phyloP scores from a whole-genome alignment of 108 stramenopile genomes.

The Craspedostauros australis region DNA sequence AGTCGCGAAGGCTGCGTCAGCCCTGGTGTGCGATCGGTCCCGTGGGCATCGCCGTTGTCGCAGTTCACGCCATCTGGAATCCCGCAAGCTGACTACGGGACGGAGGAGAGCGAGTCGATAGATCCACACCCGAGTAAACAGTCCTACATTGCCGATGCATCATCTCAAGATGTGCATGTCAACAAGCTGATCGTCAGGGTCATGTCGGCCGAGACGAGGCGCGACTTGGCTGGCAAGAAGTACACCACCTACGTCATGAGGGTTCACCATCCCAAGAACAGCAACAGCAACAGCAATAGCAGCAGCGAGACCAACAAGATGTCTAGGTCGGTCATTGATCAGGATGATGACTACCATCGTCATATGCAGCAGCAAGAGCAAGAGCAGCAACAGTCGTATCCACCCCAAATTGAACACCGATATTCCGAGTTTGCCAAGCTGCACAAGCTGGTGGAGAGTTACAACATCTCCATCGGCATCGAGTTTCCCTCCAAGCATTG shows the following conservation, averaged over 20 bases:
- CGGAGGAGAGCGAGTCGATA: too few species aligned
- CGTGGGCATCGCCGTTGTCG: too few species aligned
- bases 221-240: conserved; percentile 27
- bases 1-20: too few species aligned
- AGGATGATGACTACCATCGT: too few species aligned
- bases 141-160: too few species aligned
- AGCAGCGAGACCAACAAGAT: neutral
- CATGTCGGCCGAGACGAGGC: conserved; percentile 33
- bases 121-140: too few species aligned
- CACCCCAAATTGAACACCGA: conserved; percentile 65
- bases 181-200: conserved; percentile 29
- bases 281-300: conserved; percentile 5
- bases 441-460: conserved; percentile 16
- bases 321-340: neutral
- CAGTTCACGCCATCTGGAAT: too few species aligned
- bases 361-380: too few species aligned
- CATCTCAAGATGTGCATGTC: neutral
- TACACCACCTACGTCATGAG: conserved; percentile 52
- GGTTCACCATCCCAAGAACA: conserved; percentile 17
- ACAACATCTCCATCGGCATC: conserved; percentile 19
- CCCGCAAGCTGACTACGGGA: too few species aligned
- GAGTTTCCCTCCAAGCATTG: conserved; percentile 47
- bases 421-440: conserved; percentile 64
- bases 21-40: too few species aligned
- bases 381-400: neutral